phyloP scores from a whole-genome alignment of 805 yeast genomes.

The Teunomyces tritomae region DNA sequence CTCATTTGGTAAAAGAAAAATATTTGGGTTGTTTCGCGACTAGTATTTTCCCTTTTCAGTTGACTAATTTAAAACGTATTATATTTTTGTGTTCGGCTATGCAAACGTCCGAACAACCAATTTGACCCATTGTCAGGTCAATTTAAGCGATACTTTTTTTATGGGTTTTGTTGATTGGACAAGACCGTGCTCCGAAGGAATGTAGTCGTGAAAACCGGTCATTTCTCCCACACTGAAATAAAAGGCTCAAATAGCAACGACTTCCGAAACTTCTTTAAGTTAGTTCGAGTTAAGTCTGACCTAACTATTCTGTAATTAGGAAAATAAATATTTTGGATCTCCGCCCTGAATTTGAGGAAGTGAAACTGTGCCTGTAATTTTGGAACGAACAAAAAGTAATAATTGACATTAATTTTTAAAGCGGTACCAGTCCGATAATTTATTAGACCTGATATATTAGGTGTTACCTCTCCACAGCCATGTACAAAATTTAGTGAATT shows the following conservation, averaged over 20 bases:
- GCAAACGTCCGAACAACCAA: not conserved
- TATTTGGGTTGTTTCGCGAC: slow-evolving; percentile 1
- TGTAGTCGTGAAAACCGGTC: not conserved
- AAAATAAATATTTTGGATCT: not conserved
- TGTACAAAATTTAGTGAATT: not conserved
- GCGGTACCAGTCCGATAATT: not conserved
- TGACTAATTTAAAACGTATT: not conserved
- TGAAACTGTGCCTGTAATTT: not conserved
- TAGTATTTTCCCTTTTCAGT: not conserved
- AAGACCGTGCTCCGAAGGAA: too few species aligned
- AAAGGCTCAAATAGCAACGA: not conserved
- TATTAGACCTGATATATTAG: slow-evolving; percentile 10
- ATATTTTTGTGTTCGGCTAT: not conserved
- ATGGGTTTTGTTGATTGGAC: not conserved
- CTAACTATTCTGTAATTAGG: not conserved
- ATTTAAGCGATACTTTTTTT: not conserved
- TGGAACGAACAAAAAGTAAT: slow-evolving; percentile 4
- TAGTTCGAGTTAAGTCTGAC: not conserved
- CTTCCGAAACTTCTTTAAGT: not conserved
- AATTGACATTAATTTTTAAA: not conserved
- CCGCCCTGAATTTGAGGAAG: not conserved
- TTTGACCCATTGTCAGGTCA: not conserved
- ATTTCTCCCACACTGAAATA: not conserved
- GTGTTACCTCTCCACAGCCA: slow-evolving; percentile 10
- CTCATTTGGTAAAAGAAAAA: not conserved